Conservation (phyloP, 192 early-diverging fungal genomes). For the Backusella macrospora region DNA sequence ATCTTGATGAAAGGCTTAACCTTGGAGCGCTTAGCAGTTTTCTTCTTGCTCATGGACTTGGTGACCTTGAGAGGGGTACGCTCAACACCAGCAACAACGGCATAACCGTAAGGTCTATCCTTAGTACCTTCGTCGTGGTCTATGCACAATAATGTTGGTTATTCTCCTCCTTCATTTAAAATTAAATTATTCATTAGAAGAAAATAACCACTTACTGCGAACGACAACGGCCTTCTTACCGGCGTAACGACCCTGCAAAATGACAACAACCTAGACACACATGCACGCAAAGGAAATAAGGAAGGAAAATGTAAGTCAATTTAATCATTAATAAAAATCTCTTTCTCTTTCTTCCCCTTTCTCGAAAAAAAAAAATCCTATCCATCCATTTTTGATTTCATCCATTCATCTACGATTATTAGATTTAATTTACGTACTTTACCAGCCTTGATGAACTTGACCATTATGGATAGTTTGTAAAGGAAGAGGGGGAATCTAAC, state of each 20-base stretch:
- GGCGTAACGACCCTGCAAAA: constrained; percentile 98
- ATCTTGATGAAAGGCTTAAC: constrained; percentile 99
- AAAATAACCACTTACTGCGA: constrained; percentile 64
- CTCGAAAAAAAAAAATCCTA: background rate
- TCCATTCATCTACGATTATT: constrained; percentile 9
- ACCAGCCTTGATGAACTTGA: constrained; percentile 63
- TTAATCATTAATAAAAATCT: too few relatives aligned
- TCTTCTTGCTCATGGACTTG: constrained; percentile 92
- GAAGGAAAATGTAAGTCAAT: background rate
- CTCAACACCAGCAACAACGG: constrained; percentile 97
- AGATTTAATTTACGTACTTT: constrained; percentile 45
- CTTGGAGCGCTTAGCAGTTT: constrained; percentile 93
- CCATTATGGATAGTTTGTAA: constrained; percentile 38
- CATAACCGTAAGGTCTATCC: constrained; percentile 96
- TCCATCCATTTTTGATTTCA: constrained; percentile 39
- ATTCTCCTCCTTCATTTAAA: constrained; percentile 34
- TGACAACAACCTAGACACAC: constrained; percentile 83
- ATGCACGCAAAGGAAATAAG: background rate
- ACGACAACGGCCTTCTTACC: constrained; percentile 99
- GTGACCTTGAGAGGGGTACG: constrained; percentile 98
- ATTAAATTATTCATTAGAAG: constrained; percentile 23
- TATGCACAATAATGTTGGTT: constrained; percentile 32
- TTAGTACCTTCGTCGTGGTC: constrained; percentile 95
- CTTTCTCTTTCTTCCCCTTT: background rate
- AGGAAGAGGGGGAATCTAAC: constrained; percentile 29